phyloP scores from a whole-genome alignment of 106 monocot species.

The Xerophyta viscosa region DNA sequence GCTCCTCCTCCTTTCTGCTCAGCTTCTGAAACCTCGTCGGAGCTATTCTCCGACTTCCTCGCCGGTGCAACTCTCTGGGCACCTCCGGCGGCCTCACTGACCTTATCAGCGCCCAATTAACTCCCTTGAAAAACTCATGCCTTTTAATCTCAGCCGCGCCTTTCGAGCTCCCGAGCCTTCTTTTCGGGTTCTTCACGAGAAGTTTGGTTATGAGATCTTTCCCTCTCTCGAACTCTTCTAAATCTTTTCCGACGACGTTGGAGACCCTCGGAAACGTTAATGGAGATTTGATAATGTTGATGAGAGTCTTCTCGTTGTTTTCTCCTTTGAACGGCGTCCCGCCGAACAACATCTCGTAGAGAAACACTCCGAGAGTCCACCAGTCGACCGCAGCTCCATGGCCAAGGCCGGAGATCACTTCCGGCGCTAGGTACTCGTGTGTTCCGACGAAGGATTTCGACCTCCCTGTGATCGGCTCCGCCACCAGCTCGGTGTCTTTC shows the following conservation, averaged over 20 bases:
- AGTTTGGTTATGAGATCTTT: conserved; percentile 67
- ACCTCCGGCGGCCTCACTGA: conserved; percentile 57
- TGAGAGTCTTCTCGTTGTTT: conserved; percentile 68
- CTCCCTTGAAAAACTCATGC: conserved; percentile 77
- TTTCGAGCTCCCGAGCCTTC: conserved; percentile 58
- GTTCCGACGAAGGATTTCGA: conserved; percentile 92
- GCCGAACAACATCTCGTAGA: conserved; percentile 84
- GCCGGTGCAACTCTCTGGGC: conserved; percentile 1
- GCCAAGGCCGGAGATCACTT: conserved; percentile 84
- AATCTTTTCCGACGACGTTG: conserved; percentile 13
- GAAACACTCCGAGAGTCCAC: conserved; percentile 92
- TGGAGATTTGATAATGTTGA: conserved; percentile 73
- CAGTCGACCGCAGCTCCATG: conserved; percentile 88
- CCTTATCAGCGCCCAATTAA: conserved; percentile 86
- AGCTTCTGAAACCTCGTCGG: conserved; percentile 1
- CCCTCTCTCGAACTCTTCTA: conserved; percentile 39
- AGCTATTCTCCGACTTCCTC: background rate
- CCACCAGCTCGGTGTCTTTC: conserved; percentile 43
- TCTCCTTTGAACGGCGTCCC: conserved; percentile 90
- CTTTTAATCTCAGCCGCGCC: conserved; percentile 79
- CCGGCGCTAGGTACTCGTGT: conserved; percentile 91
- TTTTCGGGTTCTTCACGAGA: conserved; percentile 78
- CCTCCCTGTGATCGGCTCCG: conserved; percentile 60
- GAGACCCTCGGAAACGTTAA: conserved; percentile 41
- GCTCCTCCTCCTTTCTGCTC: conserved; percentile 6